These are phyloP conservation scores for Protomyces pachydermus DNA, from an alignment of 1,139 yeast species.

Conservation along the genomic window DNA sequence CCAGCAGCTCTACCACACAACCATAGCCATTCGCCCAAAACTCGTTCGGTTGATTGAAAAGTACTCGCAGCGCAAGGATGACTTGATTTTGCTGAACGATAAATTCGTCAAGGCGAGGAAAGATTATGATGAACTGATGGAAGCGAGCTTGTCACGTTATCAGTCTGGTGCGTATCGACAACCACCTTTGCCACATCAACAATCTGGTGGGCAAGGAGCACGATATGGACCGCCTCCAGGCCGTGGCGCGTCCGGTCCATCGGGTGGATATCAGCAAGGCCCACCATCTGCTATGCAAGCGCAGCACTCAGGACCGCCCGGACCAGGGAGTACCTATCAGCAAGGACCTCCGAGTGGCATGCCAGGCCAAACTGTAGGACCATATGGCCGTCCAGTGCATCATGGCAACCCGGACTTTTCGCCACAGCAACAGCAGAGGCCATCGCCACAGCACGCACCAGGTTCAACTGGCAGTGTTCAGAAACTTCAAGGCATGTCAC, in stretches of 20 bases:
- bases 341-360: background rate
- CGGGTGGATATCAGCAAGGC: background rate
- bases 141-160: constrained; percentile 41
- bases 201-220: background rate
- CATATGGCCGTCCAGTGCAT: no score
- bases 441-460: no score
- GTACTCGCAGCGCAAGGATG: constrained; percentile 66
- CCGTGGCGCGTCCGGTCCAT: background rate
- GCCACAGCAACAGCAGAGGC: background rate
- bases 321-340: background rate
- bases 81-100: constrained; percentile 47
- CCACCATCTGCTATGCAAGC: background rate
- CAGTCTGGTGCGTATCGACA: background rate
- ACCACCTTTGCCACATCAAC: background rate
- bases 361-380: background rate
- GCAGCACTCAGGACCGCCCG: background rate
- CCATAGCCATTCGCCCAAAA: constrained; percentile 67
- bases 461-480: no score
- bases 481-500: no score
- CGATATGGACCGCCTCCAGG: background rate
- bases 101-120: constrained; percentile 64
- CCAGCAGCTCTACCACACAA: constrained; percentile 55
- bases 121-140: constrained; percentile 64
- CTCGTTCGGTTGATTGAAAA: constrained; percentile 69
- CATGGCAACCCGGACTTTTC: background rate